Conservation (phyloP, 495 filamentous ascomycete genomes). For the Letharia lupina region DNA sequence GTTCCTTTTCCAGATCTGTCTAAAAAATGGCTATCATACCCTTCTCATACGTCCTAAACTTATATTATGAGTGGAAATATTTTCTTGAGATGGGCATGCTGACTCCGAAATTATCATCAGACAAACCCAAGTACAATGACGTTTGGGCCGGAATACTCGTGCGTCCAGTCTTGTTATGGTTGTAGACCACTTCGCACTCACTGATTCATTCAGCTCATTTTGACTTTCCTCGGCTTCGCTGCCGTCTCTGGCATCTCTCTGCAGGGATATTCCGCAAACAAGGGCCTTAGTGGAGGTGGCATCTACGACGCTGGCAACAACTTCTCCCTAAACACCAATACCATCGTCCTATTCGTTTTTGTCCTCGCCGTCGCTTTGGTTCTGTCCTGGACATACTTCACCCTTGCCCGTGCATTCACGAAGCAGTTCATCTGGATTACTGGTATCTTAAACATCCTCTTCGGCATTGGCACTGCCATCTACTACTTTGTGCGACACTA, state of each 20-base stretch:
- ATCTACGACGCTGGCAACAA: conserved; percentile 60
- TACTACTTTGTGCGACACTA: conserved; percentile 59
- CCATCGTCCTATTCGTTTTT: conserved; percentile 74
- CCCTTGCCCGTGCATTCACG: conserved; percentile 68
- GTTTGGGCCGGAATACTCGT: conserved; percentile 77
- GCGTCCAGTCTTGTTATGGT: conserved; percentile 23
- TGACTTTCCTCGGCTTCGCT: conserved; percentile 65
- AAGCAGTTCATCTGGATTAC: conserved; percentile 90
- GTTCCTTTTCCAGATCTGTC: not conserved
- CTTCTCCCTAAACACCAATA: conserved; percentile 70
- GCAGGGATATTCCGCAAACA: conserved; percentile 61
- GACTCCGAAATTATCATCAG: conserved; percentile 15
- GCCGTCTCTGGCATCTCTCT: conserved; percentile 71
- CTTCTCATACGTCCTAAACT: not conserved
- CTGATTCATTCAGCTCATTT: conserved; percentile 48
- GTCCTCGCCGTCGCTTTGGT: conserved; percentile 61
- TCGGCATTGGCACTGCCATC: conserved; percentile 59
- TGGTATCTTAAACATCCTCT: conserved; percentile 57
- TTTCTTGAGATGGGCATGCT: not conserved
- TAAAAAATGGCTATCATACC: not conserved
- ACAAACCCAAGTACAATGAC: conserved; percentile 81
- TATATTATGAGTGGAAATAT: not conserved
- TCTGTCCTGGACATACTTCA: conserved; percentile 68
- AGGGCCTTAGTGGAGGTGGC: conserved; percentile 59
- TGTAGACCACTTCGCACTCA: not conserved